Evolutionary conservation across 2,329 filamentous ascomycete species (phyloP).

Genomic region (Myriosclerotinia curreyana): DNA sequence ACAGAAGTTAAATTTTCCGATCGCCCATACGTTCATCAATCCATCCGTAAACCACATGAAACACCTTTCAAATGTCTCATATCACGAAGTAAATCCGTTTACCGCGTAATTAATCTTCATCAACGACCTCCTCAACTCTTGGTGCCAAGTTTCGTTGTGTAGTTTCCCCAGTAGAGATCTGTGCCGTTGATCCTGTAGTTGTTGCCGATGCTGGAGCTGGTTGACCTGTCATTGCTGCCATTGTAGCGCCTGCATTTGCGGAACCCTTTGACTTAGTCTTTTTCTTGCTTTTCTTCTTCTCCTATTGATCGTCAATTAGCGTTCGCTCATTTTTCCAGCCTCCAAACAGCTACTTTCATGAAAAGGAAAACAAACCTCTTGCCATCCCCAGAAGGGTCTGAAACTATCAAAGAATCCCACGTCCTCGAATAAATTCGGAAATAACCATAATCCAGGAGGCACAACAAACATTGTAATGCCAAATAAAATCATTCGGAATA

Average conservation of each 20-base stretch:
- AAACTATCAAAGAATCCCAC: constrained; percentile 98
- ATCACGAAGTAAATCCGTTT: neutral
- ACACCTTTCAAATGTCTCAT: neutral
- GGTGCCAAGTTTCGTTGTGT: constrained; percentile 44
- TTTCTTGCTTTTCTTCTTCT: constrained; percentile 42
- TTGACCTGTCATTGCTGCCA: constrained; percentile 39
- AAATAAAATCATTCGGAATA: constrained; percentile 89
- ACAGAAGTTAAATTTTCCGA: neutral
- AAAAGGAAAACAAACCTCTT: constrained; percentile 64
- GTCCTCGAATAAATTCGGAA: constrained; percentile 96
- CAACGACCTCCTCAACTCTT: constrained; percentile 46
- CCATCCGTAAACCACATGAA: neutral
- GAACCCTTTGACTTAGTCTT: constrained; percentile 38
- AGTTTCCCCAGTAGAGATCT: constrained; percentile 39
- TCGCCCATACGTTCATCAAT: neutral
- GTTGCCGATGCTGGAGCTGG: constrained; percentile 38
- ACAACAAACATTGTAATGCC: constrained; percentile 82
- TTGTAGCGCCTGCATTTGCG: constrained; percentile 34
- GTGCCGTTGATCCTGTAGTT: constrained; percentile 41
- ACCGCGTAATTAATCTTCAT: constrained; percentile 34
- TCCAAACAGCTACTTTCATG: neutral
- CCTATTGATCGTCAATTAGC: constrained; percentile 27
- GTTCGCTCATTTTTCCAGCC: neutral
- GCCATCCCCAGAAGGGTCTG: constrained; percentile 95
- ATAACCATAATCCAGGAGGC: constrained; percentile 92